Evolutionary conservation across 2,329 filamentous ascomycete species (phyloP), one percentile per base, ranked within the genome.

Genomic region (Monosporascus sp.): DNA sequence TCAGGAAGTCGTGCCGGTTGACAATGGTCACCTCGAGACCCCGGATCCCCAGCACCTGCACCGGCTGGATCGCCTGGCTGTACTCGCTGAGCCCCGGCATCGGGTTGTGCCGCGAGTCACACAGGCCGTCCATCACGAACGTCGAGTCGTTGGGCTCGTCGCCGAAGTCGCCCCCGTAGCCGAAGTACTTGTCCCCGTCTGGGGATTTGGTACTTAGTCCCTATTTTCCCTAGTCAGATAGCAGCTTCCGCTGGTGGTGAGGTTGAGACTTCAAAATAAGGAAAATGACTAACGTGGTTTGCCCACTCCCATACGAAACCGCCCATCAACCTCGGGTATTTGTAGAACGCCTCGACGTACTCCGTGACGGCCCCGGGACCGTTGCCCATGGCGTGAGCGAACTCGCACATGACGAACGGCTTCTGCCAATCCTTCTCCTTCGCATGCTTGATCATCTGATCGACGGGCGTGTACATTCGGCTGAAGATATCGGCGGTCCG

Each of bases 361-460:
- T 89, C 85, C 55, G 83, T 77, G 48, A 89, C 72, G 1, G 78
- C 80, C 1, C 86, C 86, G 0, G 84, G 86, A 0, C 85, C 86
- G 53, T 89, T 89, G 0, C 86, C 87, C 86, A 90, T 89, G 0
- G 86, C 85, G 57, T 82, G 79, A 0, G 71, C 71, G 53, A 73
- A 82, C 54, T 83, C 80, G 51, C 77, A 81, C 42, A 81, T 71
- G 1, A 86, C 72, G 0, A 86, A 71, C 0, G 83, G 83, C 64
- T 86, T 80, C 39, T 69, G 62, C 73, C 72, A 75, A n/a, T 71
- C 65, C 18, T 67, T 65, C 49, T 72, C 69, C 27, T 70, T 64
- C 15, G 73, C 76, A 47, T 71, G 63, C 20, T 68, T 64, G 31
- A 70, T 65, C 55, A 75, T 67, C n/a, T 67, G 65, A 65, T 78